These are phyloP conservation scores for Cyberlindnera samutprakarnensis DNA, from an alignment of 805 yeast species.

Conservation along the genomic window DNA sequence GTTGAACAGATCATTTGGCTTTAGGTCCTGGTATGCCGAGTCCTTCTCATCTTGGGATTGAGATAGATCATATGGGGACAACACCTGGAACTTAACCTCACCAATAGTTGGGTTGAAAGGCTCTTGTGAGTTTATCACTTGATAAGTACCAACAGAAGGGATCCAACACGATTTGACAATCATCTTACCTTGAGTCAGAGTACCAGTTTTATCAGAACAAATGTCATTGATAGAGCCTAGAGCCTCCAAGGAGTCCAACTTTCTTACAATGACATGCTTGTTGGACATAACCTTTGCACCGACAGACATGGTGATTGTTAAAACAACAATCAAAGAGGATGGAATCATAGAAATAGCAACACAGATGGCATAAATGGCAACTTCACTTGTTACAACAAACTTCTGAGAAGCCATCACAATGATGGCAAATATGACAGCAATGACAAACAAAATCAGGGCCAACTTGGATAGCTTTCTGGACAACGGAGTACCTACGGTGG, in stretches of 20 bases:
- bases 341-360: conserved; percentile 77
- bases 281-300: conserved; percentile 68
- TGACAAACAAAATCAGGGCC: conserved; percentile 60
- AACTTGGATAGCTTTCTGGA: conserved; percentile 69
- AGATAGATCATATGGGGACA: conserved; percentile 15
- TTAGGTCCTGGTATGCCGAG: background rate
- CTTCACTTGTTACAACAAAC: conserved; percentile 66
- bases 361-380: conserved; percentile 84
- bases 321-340: conserved; percentile 69
- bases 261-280: conserved; percentile 66
- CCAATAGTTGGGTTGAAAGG: conserved; percentile 63
- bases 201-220: conserved; percentile 80
- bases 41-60: conserved; percentile 15
- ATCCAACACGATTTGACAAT: conserved; percentile 63
- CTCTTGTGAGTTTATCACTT: conserved; percentile 46
- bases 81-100: conserved; percentile 19
- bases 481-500: conserved; percentile 74
- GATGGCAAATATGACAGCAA: conserved; percentile 79
- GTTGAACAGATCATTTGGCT: conserved; percentile 11
- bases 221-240: conserved; percentile 73
- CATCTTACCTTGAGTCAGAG: conserved; percentile 77
- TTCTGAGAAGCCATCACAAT: conserved; percentile 82
- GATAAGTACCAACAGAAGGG: conserved; percentile 52
- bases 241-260: conserved; percentile 71
- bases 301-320: conserved; percentile 79